Evolutionary conservation across 2,329 filamentous ascomycete species (phyloP), one percentile per base, ranked within the genome.

Genomic region (Teratosphaeria viscida): DNA sequence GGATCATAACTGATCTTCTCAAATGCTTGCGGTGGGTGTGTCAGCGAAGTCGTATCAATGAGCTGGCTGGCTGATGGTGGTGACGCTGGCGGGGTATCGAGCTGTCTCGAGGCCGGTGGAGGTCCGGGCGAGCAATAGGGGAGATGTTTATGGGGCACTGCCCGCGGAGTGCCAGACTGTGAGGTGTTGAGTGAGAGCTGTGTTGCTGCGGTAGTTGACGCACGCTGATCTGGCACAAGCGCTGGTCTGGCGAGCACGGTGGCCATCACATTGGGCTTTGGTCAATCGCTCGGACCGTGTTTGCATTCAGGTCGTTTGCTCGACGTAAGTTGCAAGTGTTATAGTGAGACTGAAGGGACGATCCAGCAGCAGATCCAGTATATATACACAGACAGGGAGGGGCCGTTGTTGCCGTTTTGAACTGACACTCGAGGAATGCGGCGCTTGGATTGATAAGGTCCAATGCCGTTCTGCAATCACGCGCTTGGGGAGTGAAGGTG

Each of bases 81-180:
- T 27, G 89, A 90, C 7, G 71, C 73, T 37, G 79, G 79, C 14
- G 79, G 78, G 32, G 77, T 78, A 54, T 75, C 70, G 37, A 75
- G 65, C 79, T 81, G 67, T 78, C 78, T 58, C 73, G 75, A 55
- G 72, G 79, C 64, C 77, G 83, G 63, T 16, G 73, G 71, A 2
- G 89, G 87, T 1, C 91, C 91, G 1, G 91, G 84, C n/a, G 90
- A 88, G 75, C 90, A 96, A 66, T 87, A 78, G n/a, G 92, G 91
- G 27, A 96, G 80, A 74, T 96, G 90, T 74, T 94, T 95, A 76
- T 95, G 96, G 10, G 91, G 90, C 2, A 81, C 68, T 27, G 94
- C 79, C 6, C 88, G 77, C 19, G 83, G 82, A 6, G 81, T 79
- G 54, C 79, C 81, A 66, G 80, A 75, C 56, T 79, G 71, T 6